Base-by-base conservation (phyloP, 2,329 filamentous ascomycete species). In the Pyricularia sp. region DNA sequence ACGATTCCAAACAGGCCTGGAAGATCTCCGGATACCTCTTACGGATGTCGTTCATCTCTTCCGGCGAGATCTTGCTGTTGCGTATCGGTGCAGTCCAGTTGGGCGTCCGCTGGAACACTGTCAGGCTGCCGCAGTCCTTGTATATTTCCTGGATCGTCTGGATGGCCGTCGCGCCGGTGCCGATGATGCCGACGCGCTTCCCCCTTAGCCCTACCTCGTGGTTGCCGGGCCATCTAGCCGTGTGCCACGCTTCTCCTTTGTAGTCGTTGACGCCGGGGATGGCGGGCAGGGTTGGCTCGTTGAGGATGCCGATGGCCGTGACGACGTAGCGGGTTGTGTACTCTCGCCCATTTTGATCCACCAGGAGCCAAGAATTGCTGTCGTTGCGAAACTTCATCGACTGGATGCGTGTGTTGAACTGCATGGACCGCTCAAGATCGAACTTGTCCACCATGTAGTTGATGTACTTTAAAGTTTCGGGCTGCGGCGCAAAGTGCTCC, bases 391-490 rank as follows among this genome's bases (percentile, higher is more conserved):
- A 79, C 12, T 72, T 67, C 11, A 77, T 76, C 20, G 76, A 74
- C 7, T 72, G 66, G 64, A 79, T 74, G 33, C 72, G 71, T 1
- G 77, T 77, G 63, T 74, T 70, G 67, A 77, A 76, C 59, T 75
- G 71, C 67, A 79, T 74, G 64, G 79, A 75, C 25, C 74, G 74
- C 33, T 75, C 71, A 2, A 80, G 70, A 63, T 78, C 75, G 70
- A 75, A 78, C 70, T 77, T 80, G 20, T 78, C 73, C 4, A 76
- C 75, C 42, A 81, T 73, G 66, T 74, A 78, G 55, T 80, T 74
- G 42, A 81, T 79, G 67, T 82, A 82, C 4, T 73, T 73, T 5
- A 79, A 74, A 1, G 79, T 78, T 68, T 83, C 81, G 1, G 69
- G 28, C 67, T 77, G 76, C 3, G 75, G 73, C 0, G 77, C 73